Evolutionary conservation across 169 alveolate species (phyloP).

Genomic region (Cryptosporidium muris): DNA sequence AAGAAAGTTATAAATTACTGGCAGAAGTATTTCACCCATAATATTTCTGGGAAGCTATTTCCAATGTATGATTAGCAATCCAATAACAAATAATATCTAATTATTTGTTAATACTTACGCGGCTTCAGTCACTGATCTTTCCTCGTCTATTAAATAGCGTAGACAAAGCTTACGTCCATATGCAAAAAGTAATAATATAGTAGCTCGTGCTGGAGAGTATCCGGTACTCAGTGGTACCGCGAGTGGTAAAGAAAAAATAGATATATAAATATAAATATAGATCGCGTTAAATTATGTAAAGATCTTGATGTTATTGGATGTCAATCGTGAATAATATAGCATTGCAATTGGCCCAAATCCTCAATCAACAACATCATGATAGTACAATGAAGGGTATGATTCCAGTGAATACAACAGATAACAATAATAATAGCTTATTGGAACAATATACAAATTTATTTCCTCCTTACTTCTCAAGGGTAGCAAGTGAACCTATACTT

Average conservation of each 20-base stretch:
- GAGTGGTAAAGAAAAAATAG: conserved; percentile 62
- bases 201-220: conserved; percentile 72
- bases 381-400: conserved; percentile 41
- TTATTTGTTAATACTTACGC: too few relatives aligned
- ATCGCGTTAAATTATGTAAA: conserved; percentile 64
- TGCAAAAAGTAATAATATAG: conserved; percentile 21
- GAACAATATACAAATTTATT: conserved; percentile 55
- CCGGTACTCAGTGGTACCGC: conserved; percentile 71
- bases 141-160: conserved; percentile 64
- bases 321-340: conserved; percentile 69
- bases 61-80: too few relatives aligned
- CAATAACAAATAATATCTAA: too few relatives aligned
- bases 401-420: conserved; percentile 8
- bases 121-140: conserved; percentile 12
- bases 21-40: too few relatives aligned
- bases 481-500: conserved; percentile 16
- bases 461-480: conserved; percentile 35
- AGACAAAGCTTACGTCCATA: conserved; percentile 68
- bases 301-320: conserved; percentile 68
- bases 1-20: too few relatives aligned
- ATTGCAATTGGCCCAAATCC: conserved; percentile 70
- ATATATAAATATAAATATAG: conserved; percentile 64
- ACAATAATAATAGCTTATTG: conserved; percentile 21
- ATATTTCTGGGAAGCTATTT: too few relatives aligned
- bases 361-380: conserved; percentile 39